phyloP scores from a whole-genome alignment of 495 filamentous ascomycete genomes.

The Chlorociboria aeruginascens region DNA sequence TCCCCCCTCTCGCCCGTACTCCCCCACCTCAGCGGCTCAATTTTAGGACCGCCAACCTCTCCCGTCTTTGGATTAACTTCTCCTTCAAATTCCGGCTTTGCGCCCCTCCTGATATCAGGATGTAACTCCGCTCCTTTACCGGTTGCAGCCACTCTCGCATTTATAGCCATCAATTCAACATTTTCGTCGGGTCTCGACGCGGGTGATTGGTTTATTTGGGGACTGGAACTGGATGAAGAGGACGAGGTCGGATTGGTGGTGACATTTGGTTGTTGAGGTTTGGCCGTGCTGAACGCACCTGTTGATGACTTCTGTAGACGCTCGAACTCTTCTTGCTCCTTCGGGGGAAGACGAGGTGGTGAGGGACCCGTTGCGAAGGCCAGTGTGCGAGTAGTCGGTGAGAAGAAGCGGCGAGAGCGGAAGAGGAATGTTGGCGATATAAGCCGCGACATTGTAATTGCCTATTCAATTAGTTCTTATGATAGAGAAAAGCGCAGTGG shows the following conservation, averaged over 20 bases:
- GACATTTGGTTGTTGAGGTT: constrained; percentile 13
- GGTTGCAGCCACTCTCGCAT: constrained; percentile 32
- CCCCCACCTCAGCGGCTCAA: constrained; percentile 89
- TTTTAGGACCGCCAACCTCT: constrained; percentile 95
- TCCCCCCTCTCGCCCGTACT: constrained; percentile 75
- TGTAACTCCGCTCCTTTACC: constrained; percentile 52
- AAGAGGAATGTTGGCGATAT: constrained; percentile 24
- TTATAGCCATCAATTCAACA: constrained; percentile 17
- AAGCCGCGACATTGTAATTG: constrained; percentile 13
- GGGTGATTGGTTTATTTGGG: constrained; percentile 33
- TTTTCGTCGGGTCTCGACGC: constrained; percentile 10
- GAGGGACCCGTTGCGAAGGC: constrained; percentile 41
- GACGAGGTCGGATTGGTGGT: constrained; percentile 12
- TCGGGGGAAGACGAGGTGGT: constrained; percentile 72
- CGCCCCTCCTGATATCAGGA: constrained; percentile 57
- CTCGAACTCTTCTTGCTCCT: constrained; percentile 90
- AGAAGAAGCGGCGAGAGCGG: constrained; percentile 24
- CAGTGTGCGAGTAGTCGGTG: constrained; percentile 2
- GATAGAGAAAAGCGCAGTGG: background rate
- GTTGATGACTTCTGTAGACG: constrained; percentile 61
- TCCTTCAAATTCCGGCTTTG: constrained; percentile 86
- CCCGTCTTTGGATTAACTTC: constrained; percentile 89
- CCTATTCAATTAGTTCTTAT: background rate
- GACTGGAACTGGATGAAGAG: constrained; percentile 1
- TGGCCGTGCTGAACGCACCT: constrained; percentile 60